Evolutionary conservation across 169 alveolate genomes (phyloP), one percentile per base, ranked within the genome.

Genomic region (Plasmodium berghei): DNA sequence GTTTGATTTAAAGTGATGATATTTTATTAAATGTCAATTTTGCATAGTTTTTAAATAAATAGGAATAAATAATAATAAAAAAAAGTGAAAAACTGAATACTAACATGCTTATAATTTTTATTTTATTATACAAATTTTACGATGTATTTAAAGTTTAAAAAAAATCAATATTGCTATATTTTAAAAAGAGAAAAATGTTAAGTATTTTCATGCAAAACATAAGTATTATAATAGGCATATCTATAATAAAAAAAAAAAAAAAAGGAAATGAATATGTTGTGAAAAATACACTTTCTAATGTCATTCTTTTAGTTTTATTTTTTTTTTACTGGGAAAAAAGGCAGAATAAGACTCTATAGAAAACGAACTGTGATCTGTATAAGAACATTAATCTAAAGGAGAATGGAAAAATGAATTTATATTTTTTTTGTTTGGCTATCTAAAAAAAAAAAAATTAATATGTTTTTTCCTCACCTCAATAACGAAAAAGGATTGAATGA

Each of bases 291-390:
- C 77, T 3, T 34, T 0, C 0, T 34, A 34, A 34, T 34, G 42
- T 2, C 26, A 48, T 69, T 26, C n/a, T 14, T 67, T 26, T 52
- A 22, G 16, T 45, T 6, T 10, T 34, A 46, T 69, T 22, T 20
- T 42, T 24, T 10, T 52, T 42, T 40, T 62, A 75, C 89, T 75
- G 89, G 45, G 89, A 75, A 24, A 54, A 63, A 1, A 75, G 20
- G 67, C 89, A 75, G 42, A 62, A 75, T 6, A 75, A n/a, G 12
- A 75, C 64, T 9, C 89, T 26, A 26, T 63, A 63, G 42, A 34
- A 63, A 28, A 49, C 75, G 24, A 75, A 64, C 69, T 75, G 89
- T 34, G 89, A 75, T 24, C 67, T 75, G 48, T 75, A 75, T 20
- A 75, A 34, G 56, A n/a, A 24, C 89, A 75, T 75, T 69, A 62